Conservation (phyloP, 768 basidiomycete species). For the Lanmaoa pseudosensibilis region DNA sequence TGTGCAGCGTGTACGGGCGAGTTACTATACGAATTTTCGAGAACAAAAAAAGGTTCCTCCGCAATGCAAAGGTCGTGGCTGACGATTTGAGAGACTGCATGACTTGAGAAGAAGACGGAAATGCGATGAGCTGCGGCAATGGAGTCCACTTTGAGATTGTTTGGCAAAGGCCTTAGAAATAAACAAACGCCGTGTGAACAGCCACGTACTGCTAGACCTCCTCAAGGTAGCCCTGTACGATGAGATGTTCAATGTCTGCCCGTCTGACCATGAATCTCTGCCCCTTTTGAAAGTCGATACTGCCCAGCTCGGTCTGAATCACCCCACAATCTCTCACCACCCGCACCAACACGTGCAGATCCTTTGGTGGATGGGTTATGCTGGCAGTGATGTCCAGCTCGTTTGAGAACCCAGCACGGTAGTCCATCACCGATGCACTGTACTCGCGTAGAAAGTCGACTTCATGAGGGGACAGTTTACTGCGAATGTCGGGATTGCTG, state of each 20-base stretch:
- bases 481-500: conserved; percentile 61
- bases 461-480: conserved; percentile 75
- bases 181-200: conserved; percentile 23
- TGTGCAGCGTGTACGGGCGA: not conserved
- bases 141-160: conserved; percentile 11
- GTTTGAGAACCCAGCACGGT: conserved; percentile 79
- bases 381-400: conserved; percentile 86
- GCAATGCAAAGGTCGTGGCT: not conserved
- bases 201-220: conserved; percentile 51
- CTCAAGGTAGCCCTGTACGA: conserved; percentile 91
- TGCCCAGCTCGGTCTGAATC: conserved; percentile 89
- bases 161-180: conserved; percentile 25
- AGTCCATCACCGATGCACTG: conserved; percentile 76
- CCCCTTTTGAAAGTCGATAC: conserved; percentile 86
- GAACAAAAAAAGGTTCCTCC: not conserved
- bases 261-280: conserved; percentile 86
- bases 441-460: conserved; percentile 86
- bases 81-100: conserved; percentile 14
- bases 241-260: conserved; percentile 90
- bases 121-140: not conserved
- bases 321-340: conserved; percentile 89
- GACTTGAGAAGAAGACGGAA: not conserved
- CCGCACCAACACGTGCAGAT: conserved; percentile 82
- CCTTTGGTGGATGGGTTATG: conserved; percentile 82
- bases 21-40: not conserved